Percentiles rank a stretch among this genome's conserved stretches.
Evolutionary conservation across 441 rosid genomes (phyloP).

Genomic region (Theobroma grandiflorum): DNA sequence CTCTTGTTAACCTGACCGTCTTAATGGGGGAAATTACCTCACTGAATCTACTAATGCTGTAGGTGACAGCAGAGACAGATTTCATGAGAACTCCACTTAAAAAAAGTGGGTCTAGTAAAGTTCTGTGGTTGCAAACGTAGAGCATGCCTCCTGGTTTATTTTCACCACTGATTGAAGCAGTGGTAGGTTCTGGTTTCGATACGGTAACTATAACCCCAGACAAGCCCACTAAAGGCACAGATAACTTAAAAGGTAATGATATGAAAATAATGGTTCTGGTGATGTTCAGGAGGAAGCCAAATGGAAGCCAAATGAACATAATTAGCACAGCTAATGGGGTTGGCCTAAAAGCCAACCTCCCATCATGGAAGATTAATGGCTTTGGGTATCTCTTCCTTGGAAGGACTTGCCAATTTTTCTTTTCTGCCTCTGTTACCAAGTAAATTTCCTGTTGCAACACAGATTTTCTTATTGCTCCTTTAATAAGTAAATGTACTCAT

Average conservation of each 20-base stretch:
- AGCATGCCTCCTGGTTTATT: slow-evolving; percentile 37
- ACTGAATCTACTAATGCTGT: slow-evolving; percentile 61
- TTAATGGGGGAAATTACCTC: slow-evolving; percentile 64
- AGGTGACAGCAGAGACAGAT: slow-evolving; percentile 64
- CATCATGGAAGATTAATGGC: slow-evolving; percentile 80
- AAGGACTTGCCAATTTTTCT: slow-evolving; percentile 55
- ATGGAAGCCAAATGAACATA: slow-evolving; percentile 77
- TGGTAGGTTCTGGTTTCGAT: slow-evolving; percentile 23
- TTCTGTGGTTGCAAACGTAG: slow-evolving; percentile 73
- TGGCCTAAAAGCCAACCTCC: slow-evolving; percentile 74
- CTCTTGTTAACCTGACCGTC: slow-evolving; percentile 56
- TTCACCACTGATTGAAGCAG: neutral
- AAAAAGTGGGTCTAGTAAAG: slow-evolving; percentile 66
- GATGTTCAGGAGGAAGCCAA: slow-evolving; percentile 45
- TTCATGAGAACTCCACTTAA: slow-evolving; percentile 41
- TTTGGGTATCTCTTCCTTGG: slow-evolving; percentile 61
- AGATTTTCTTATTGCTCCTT: neutral
- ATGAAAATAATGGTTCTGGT: slow-evolving; percentile 42
- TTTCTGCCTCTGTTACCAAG: slow-evolving; percentile 59
- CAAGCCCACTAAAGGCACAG: slow-evolving; percentile 43
- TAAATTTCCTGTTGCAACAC: slow-evolving; percentile 55
- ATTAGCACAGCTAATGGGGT: slow-evolving; percentile 51
- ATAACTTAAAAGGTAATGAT: slow-evolving; percentile 47
- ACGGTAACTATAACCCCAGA: slow-evolving; percentile 43
- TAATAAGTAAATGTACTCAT: neutral